phyloP scores from a whole-genome alignment of 257 asterid genomes.

The Vinca minor region DNA sequence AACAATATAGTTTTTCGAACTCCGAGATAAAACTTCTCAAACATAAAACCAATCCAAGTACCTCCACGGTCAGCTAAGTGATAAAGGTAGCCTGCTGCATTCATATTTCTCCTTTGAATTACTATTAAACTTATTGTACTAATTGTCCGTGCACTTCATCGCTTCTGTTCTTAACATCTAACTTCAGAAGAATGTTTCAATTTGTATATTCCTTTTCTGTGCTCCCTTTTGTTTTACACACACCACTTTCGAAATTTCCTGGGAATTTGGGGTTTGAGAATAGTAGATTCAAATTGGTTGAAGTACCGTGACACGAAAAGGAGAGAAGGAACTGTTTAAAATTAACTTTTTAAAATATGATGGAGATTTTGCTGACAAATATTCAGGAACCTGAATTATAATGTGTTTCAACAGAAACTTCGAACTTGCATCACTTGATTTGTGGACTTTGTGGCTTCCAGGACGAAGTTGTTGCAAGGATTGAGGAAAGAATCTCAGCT shows the following conservation, averaged over 20 bases:
- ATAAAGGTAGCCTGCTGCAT: too few species aligned
- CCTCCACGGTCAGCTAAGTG: too few species aligned
- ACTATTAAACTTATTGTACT: background rate
- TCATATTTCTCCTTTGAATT: background rate
- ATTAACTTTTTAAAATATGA: background rate
- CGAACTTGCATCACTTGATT: constrained; percentile 3
- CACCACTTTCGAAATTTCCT: background rate
- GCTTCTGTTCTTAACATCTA: background rate
- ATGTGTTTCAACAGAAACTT: background rate
- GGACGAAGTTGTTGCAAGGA: constrained; percentile 53
- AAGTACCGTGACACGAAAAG: background rate
- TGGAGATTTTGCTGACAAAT: constrained; percentile 3
- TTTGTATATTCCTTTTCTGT: background rate
- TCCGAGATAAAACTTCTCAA: too few species aligned
- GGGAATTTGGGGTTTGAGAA: background rate
- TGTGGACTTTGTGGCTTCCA: constrained; percentile 21
- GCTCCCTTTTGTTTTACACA: background rate
- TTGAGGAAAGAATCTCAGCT: constrained; percentile 72
- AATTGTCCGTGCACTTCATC: background rate
- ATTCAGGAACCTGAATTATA: constrained; percentile 3
- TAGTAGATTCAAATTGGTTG: background rate
- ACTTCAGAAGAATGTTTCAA: background rate
- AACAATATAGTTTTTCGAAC: too few species aligned
- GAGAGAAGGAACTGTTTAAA: background rate
- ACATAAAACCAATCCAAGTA: too few species aligned